A percentile compares a stretch with the other conserved stretches of the same genome.
Conservation (phyloP, 1,284 basidiomycete genomes). For the Melampsora americana region DNA sequence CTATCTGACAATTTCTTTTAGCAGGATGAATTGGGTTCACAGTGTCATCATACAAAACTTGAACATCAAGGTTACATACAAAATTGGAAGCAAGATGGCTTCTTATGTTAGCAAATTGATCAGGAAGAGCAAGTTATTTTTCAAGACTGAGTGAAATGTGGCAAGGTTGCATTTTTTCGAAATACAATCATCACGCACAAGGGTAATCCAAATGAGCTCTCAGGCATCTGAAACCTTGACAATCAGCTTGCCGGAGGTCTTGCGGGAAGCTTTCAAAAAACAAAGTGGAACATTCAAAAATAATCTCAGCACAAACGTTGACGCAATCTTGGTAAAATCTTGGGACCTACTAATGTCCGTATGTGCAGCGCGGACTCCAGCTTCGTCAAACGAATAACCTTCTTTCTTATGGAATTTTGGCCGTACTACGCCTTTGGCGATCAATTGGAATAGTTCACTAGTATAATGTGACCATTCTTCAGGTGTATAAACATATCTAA, state of each 20-base stretch:
- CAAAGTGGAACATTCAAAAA: neutral
- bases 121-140: no score
- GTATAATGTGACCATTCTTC: constrained; percentile 70
- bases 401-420: constrained; percentile 65
- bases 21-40: no score
- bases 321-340: neutral
- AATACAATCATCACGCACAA: no score
- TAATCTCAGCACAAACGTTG: neutral
- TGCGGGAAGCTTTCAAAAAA: constrained; percentile 59
- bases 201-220: no score
- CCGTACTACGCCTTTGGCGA: constrained; percentile 66
- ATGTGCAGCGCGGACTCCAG: constrained; percentile 75
- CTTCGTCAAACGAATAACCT: constrained; percentile 76
- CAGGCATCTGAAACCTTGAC: constrained; percentile 60
- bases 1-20: no score
- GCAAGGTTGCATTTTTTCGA: no score
- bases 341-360: constrained; percentile 62
- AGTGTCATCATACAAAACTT: no score
- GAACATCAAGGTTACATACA: no score
- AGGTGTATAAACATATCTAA: constrained; percentile 66
- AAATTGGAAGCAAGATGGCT: no score
- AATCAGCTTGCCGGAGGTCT: constrained; percentile 76
- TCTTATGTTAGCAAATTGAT: no score
- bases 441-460: constrained; percentile 65
- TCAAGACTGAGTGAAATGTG: no score